phyloP scores from a whole-genome alignment of 2,329 filamentous ascomycete genomes.

The Exophiala alcalophila region DNA sequence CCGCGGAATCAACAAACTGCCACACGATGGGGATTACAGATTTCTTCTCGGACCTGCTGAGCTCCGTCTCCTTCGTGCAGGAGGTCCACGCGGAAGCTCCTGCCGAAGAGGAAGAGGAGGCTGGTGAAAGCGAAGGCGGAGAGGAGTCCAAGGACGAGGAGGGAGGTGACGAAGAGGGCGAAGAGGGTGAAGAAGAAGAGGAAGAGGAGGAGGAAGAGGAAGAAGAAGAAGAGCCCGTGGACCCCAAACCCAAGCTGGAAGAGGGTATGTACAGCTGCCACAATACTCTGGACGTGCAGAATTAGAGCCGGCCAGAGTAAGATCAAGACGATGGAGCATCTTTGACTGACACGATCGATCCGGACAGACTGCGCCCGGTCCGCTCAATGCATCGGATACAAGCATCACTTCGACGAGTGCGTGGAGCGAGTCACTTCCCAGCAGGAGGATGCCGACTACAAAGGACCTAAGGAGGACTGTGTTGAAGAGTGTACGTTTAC shows the following conservation, averaged over 20 bases:
- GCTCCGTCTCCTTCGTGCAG: slow-evolving; percentile 56
- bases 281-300: not conserved
- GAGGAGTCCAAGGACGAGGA: slow-evolving; percentile 36
- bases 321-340: not conserved
- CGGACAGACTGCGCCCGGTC: slow-evolving; percentile 81
- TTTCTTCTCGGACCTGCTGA: slow-evolving; percentile 63
- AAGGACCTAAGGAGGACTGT: slow-evolving; percentile 84
- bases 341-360: slow-evolving; percentile 12
- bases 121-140: slow-evolving; percentile 38
- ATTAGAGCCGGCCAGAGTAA: not conserved
- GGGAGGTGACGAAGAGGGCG: slow-evolving; percentile 45
- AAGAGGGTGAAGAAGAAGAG: slow-evolving; percentile 58
- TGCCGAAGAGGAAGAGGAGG: slow-evolving; percentile 47
- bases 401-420: slow-evolving; percentile 99
- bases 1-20: too few species aligned
- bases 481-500: slow-evolving; percentile 91
- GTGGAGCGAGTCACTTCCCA: slow-evolving; percentile 80
- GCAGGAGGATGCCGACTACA: slow-evolving; percentile 66
- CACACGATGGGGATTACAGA: slow-evolving; percentile 63
- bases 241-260: slow-evolving; percentile 83
- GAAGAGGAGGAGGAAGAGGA: slow-evolving; percentile 75
- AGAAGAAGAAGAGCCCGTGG: slow-evolving; percentile 75
- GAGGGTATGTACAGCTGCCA: slow-evolving; percentile 68
- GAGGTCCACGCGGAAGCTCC: slow-evolving; percentile 61
- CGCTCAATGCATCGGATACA: slow-evolving; percentile 76